Percentiles rank a stretch among this genome's conserved stretches.
Evolutionary conservation across 2,329 filamentous ascomycete species (phyloP).

Genomic region (Verticillium isaacii): DNA sequence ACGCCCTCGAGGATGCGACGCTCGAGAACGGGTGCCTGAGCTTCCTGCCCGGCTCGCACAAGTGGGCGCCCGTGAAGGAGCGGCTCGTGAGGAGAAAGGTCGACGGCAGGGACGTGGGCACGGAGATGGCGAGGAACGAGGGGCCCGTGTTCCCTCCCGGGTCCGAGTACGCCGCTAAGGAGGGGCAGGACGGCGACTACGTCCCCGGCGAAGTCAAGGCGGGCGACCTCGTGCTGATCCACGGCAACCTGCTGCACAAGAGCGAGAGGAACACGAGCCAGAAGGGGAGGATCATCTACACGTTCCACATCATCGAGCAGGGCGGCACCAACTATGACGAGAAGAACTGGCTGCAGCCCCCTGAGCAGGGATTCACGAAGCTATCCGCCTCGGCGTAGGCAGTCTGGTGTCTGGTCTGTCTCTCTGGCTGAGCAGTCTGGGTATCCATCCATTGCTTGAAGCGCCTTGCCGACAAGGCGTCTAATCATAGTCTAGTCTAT

Average conservation of each 20-base stretch:
- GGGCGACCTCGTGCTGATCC: slow-evolving; percentile 85
- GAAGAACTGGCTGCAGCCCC: slow-evolving; percentile 90
- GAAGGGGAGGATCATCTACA: slow-evolving; percentile 92
- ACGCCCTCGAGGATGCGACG: slow-evolving; percentile 89
- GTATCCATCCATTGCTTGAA: slow-evolving; percentile 10
- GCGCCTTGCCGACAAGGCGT: slow-evolving; percentile 4
- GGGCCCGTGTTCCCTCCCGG: slow-evolving; percentile 59
- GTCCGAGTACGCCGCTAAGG: slow-evolving; percentile 38
- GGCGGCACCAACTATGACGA: slow-evolving; percentile 70
- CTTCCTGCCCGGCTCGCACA: slow-evolving; percentile 80
- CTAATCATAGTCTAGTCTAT: not conserved
- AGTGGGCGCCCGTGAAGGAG: slow-evolving; percentile 62
- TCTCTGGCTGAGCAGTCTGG: not conserved
- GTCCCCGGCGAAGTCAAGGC: slow-evolving; percentile 84
- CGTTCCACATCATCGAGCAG: slow-evolving; percentile 93
- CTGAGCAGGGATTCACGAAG: slow-evolving; percentile 71
- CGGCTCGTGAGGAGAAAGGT: slow-evolving; percentile 65
- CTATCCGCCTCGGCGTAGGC: slow-evolving; percentile 36
- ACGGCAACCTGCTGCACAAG: slow-evolving; percentile 94
- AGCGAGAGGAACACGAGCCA: slow-evolving; percentile 86
- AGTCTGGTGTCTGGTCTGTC: not conserved
- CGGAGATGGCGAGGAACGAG: slow-evolving; percentile 67
- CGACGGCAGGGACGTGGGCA: slow-evolving; percentile 42
- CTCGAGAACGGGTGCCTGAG: slow-evolving; percentile 82
- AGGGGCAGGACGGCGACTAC: slow-evolving; percentile 53